Evolutionary conservation across 1,284 basidiomycete genomes (phyloP).

Genomic region (Fistulinella cinereoalba): DNA sequence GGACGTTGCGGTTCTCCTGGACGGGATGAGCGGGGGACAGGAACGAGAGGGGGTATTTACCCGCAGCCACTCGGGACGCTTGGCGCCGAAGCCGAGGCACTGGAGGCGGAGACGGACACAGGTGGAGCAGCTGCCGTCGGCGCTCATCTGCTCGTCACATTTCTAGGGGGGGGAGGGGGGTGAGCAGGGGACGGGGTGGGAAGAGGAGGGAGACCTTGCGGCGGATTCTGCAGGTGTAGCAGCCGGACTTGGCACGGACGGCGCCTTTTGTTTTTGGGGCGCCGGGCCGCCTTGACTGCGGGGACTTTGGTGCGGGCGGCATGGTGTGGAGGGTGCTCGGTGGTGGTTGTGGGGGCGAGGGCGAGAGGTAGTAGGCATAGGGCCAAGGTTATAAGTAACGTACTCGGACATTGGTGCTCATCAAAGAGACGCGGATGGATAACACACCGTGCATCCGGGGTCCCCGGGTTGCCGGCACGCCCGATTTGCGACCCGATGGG

Average conservation of each 20-base stretch:
- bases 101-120: conserved; percentile 78
- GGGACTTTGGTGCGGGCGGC: conserved; percentile 38
- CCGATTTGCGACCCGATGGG: conserved; percentile 17
- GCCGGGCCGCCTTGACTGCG: conserved; percentile 44
- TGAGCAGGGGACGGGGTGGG: conserved; percentile 10
- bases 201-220: conserved; percentile 56
- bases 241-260: conserved; percentile 77
- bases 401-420: conserved; percentile 11
- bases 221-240: conserved; percentile 81
- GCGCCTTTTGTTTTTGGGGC: conserved; percentile 73
- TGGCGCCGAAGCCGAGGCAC: conserved; percentile 79
- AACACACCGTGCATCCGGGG: conserved; percentile 21
- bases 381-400: conserved; percentile 36
- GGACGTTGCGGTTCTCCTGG: conserved; percentile 67
- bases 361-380: conserved; percentile 26
- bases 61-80: conserved; percentile 81
- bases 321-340: conserved; percentile 15
- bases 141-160: conserved; percentile 72
- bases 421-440: conserved; percentile 5
- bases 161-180: conserved; percentile 47
- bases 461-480: conserved; percentile 18
- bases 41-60: conserved; percentile 39
- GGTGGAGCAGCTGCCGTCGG: conserved; percentile 64
- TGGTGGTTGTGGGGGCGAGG: conserved; percentile 10
- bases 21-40: conserved; percentile 11